A percentile compares a stretch with the other conserved stretches of the same genome.
phyloP scores from a whole-genome alignment of 305 asterid genomes.

The Petunia hybrid region DNA sequence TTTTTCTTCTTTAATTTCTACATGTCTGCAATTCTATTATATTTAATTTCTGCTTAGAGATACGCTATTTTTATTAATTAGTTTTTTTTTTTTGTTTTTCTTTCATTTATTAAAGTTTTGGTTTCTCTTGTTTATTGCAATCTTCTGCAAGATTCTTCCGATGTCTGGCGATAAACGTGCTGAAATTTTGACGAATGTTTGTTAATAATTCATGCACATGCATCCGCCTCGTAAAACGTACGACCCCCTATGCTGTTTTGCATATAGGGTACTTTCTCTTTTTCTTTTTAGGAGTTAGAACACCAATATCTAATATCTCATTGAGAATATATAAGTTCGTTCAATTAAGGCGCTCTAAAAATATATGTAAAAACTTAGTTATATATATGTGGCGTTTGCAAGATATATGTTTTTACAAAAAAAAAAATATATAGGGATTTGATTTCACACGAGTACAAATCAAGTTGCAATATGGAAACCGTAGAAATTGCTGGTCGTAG shows the following conservation, averaged over 20 bases:
- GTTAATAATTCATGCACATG: constrained; percentile 15
- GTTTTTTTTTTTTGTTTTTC: neutral
- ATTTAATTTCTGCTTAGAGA: constrained; percentile 19
- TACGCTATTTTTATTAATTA: neutral
- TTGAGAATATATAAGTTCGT: neutral
- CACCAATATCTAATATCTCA: neutral
- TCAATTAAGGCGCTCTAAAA: neutral
- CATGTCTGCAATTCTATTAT: neutral
- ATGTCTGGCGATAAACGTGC: constrained; percentile 19
- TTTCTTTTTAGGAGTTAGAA: neutral
- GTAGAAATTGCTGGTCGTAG: neutral
- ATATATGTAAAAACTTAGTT: no score
- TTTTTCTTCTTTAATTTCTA: neutral
- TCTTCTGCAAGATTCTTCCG: constrained; percentile 26
- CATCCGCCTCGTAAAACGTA: constrained; percentile 27
- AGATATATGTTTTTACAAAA: neutral
- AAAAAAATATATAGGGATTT: neutral
- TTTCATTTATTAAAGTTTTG: no score
- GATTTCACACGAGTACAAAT: neutral
- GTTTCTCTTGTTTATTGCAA: neutral
- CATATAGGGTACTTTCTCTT: neutral
- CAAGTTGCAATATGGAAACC: neutral
- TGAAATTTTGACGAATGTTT: constrained; percentile 26
- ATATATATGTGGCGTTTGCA: neutral
- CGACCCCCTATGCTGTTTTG: neutral